These are phyloP conservation scores for Phytophthora podocarpi DNA, from an alignment of 352 stramenopile genomes.

Conservation along the genomic window DNA sequence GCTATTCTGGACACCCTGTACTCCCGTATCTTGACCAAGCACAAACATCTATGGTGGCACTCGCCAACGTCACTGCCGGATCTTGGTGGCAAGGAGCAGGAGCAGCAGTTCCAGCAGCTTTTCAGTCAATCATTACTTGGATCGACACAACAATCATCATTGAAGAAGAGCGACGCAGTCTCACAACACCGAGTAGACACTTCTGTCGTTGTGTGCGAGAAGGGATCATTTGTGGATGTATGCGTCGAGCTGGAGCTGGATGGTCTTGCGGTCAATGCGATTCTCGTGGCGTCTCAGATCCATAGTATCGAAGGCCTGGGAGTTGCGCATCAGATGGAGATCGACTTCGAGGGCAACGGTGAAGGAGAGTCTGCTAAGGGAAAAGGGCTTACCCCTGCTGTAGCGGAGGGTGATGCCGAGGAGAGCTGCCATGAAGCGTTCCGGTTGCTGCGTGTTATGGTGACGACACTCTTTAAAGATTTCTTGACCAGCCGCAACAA, in stretches of 20 bases:
- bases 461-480: constrained; percentile 95
- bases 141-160: constrained; percentile 14
- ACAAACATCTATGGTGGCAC: constrained; percentile 97
- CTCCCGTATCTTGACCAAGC: constrained; percentile 89
- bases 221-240: constrained; percentile 90
- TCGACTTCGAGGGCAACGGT: constrained; percentile 64
- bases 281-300: constrained; percentile 74
- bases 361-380: constrained; percentile 15
- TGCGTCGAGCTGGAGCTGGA: constrained; percentile 80
- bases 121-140: constrained; percentile 52
- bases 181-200: constrained; percentile 48
- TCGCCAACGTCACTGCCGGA: constrained; percentile 89
- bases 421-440: constrained; percentile 94
- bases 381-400: constrained; percentile 10
- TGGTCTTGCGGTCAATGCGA: constrained; percentile 76
- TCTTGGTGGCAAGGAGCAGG: constrained; percentile 86
- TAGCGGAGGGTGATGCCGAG: constrained; percentile 69
- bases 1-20: constrained; percentile 95
- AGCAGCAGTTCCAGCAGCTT: constrained; percentile 86
- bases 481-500: constrained; percentile 89
- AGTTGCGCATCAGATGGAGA: constrained; percentile 59
- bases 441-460: constrained; percentile 89
- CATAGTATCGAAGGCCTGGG: constrained; percentile 74
- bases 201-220: constrained; percentile 85
- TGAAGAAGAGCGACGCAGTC: constrained; percentile 20